These are phyloP conservation scores for Taiozyma sp. DNA, from an alignment of 1,139 yeast genomes.

Conservation along the genomic window DNA sequence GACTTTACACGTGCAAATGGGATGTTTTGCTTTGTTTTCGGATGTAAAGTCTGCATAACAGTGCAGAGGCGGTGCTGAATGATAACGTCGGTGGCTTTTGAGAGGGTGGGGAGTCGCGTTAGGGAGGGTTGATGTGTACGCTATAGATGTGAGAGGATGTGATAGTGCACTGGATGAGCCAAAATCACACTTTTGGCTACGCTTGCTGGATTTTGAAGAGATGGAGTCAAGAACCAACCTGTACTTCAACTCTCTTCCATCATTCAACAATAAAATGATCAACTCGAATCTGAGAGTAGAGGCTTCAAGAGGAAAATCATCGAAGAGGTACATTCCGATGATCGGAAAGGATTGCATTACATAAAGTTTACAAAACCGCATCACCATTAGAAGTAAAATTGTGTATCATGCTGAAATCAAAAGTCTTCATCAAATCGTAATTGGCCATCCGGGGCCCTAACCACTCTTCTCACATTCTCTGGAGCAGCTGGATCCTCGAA, in stretches of 20 bases:
- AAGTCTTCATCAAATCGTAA: slow-evolving; percentile 4
- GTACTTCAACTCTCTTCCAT: too few species aligned
- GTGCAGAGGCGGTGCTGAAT: neutral
- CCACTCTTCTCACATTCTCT: neutral
- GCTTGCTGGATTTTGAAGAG: too few species aligned
- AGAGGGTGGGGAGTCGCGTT: neutral
- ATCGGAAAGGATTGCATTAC: too few species aligned
- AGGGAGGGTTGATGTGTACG: neutral
- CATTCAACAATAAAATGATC: too few species aligned
- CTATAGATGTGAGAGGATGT: too few species aligned
- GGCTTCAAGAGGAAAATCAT: too few species aligned
- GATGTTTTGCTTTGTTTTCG: neutral
- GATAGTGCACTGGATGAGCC: neutral
- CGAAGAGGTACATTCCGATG: too few species aligned
- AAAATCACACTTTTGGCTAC: too few species aligned
- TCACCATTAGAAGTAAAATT: neutral
- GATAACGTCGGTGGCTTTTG: neutral
- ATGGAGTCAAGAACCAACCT: too few species aligned
- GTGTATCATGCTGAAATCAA: neutral
- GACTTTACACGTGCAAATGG: neutral
- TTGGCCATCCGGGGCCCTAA: neutral
- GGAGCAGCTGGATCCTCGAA: neutral
- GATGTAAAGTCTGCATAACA: neutral
- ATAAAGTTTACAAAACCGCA: too few species aligned
- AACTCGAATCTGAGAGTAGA: too few species aligned